phyloP scores from a whole-genome alignment of 2,329 filamentous ascomycete genomes.

The Scedosporium boydii region DNA sequence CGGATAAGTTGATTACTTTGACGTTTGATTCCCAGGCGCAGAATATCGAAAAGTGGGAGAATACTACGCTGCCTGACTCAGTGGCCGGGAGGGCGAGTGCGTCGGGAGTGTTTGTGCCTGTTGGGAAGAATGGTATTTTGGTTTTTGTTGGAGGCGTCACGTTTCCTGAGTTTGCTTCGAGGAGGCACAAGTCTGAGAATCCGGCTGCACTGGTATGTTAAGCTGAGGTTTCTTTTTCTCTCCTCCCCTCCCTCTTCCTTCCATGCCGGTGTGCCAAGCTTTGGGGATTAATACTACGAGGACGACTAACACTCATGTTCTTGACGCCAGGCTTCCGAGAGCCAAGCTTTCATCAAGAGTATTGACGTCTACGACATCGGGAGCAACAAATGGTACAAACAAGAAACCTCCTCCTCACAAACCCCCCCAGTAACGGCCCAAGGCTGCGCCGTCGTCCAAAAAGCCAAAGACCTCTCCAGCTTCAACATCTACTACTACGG shows the following conservation, averaged over 20 bases:
- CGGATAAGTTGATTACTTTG: constrained; percentile 42
- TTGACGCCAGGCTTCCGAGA: constrained; percentile 43
- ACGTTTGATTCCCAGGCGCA: constrained; percentile 49
- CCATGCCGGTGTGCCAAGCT: background rate
- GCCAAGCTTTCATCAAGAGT: constrained; percentile 59
- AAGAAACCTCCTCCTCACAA: constrained; percentile 46
- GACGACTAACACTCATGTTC: constrained; percentile 11
- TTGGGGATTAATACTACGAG: background rate
- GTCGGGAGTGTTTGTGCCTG: constrained; percentile 67
- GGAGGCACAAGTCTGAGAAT: constrained; percentile 17
- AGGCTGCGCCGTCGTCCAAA: constrained; percentile 66
- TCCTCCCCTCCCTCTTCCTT: background rate
- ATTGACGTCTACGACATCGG: constrained; percentile 74
- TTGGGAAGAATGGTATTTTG: constrained; percentile 65
- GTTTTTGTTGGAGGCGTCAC: constrained; percentile 69
- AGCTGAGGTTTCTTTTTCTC: background rate
- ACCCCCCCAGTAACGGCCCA: constrained; percentile 50
- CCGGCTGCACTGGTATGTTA: constrained; percentile 22
- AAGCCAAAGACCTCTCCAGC: constrained; percentile 60
- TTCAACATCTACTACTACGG: constrained; percentile 83
- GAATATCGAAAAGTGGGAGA: constrained; percentile 42
- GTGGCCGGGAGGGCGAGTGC: constrained; percentile 50
- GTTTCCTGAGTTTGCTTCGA: constrained; percentile 39
- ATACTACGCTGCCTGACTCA: constrained; percentile 37
- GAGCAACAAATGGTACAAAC: constrained; percentile 56